Percentiles rank a stretch among this genome's conserved stretches.
Conservation (phyloP, 371 early-diverging fungal genomes). For the Syncephalastrum sp. region DNA sequence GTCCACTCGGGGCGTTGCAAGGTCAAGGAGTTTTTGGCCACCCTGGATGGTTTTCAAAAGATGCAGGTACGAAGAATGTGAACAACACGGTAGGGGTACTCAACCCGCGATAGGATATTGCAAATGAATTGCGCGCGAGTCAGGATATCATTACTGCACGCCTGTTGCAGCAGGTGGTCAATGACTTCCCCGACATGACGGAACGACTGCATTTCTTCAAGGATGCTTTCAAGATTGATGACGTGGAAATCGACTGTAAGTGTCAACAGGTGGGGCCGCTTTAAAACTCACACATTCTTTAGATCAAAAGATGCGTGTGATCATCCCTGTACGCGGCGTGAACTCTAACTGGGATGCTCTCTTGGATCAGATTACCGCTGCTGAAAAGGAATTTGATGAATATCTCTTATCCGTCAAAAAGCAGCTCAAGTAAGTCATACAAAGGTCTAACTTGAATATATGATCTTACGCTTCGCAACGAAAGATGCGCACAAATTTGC, state of each 20-base stretch:
- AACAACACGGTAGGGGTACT: not conserved
- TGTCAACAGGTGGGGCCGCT: not conserved
- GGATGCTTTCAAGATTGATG: conserved; percentile 76
- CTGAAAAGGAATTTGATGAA: conserved; percentile 65
- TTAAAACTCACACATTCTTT: conserved; percentile 2
- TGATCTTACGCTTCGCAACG: not conserved
- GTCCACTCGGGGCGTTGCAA: conserved; percentile 84
- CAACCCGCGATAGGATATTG: conserved; percentile 1
- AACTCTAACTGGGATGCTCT: conserved; percentile 79
- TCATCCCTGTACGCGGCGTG: conserved; percentile 74
- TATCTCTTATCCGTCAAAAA: conserved; percentile 65
- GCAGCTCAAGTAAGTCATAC: conserved; percentile 52
- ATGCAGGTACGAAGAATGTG: conserved; percentile 41
- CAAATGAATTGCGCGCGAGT: not conserved
- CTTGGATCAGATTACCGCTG: conserved; percentile 43
- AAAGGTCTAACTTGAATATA: not conserved
- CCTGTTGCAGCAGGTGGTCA: conserved; percentile 40
- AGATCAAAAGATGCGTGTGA: conserved; percentile 48
- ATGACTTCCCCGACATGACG: conserved; percentile 53
- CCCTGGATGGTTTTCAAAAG: conserved; percentile 61
- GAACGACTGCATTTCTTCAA: conserved; percentile 60
- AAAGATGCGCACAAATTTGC: conserved; percentile 46
- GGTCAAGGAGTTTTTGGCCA: conserved; percentile 72
- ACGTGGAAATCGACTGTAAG: conserved; percentile 61
- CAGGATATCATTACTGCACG: conserved; percentile 39